Evolutionary conservation across 2,329 filamentous ascomycete genomes (phyloP).

Genomic region (Monilinia fructicola): DNA sequence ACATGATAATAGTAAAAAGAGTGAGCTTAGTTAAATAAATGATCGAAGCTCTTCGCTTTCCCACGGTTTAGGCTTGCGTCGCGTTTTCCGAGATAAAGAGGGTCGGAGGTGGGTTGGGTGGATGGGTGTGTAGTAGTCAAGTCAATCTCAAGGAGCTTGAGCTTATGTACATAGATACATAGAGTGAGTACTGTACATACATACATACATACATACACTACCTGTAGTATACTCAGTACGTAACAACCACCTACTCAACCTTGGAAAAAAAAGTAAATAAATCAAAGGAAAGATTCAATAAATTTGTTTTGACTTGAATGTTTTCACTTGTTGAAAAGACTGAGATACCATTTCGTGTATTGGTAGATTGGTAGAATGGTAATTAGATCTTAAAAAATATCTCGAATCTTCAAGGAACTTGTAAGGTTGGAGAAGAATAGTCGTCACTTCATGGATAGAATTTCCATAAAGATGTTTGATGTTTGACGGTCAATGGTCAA

Average conservation of each 20-base stretch:
- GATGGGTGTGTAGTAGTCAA: neutral
- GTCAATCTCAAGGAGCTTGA: neutral
- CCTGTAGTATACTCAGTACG: no score
- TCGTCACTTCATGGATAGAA: no score
- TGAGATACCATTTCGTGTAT: neutral
- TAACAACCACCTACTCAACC: no score
- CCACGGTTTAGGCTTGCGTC: slow-evolving; percentile 29
- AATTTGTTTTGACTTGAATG: neutral
- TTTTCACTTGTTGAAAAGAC: neutral
- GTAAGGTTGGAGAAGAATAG: neutral
- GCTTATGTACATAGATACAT: no score
- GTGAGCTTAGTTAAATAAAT: slow-evolving; percentile 20
- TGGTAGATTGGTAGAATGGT: no score
- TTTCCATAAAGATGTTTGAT: no score
- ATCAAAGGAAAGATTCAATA: neutral
- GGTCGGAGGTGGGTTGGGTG: neutral
- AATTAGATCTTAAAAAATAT: neutral
- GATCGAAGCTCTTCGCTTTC: slow-evolving; percentile 25
- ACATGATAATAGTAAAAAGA: slow-evolving; percentile 16
- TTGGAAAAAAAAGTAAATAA: no score
- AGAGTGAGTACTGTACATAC: no score
- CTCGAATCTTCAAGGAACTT: neutral
- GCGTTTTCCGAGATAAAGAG: slow-evolving; percentile 14
- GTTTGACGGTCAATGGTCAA: no score
- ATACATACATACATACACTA: no score